Evolutionary conservation across 208 protist species (phyloP).

Genomic region (Leishmania guyanensis): DNA sequence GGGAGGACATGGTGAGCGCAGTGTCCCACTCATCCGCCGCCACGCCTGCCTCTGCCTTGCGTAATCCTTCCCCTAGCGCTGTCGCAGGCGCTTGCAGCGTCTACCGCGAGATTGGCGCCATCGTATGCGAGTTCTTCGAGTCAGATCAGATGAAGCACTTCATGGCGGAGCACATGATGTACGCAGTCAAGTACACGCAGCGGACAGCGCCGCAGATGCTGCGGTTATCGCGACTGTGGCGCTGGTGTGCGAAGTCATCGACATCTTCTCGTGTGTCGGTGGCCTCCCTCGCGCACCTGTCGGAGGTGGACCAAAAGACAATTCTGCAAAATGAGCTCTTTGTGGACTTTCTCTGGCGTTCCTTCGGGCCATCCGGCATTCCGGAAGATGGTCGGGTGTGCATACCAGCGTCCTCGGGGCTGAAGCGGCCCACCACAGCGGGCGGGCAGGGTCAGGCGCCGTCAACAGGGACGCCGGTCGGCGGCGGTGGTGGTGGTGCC

Average conservation of each 20-base stretch:
- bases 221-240: conserved; percentile 55
- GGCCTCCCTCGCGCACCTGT: conserved; percentile 18
- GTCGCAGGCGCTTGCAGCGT: conserved; percentile 14
- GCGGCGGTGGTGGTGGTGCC: not conserved
- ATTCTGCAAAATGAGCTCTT: conserved; percentile 43
- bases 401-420: conserved; percentile 34
- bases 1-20: too few relatives aligned
- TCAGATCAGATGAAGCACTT: conserved; percentile 57
- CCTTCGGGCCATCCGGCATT: conserved; percentile 46
- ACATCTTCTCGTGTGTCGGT: not conserved
- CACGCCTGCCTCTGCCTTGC: conserved; percentile 15
- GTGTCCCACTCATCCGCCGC: not conserved
- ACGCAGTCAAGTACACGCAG: conserved; percentile 66
- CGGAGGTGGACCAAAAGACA: conserved; percentile 23
- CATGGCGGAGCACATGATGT: conserved; percentile 83
- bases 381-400: conserved; percentile 50
- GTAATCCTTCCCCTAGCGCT: not conserved
- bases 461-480: not conserved
- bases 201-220: conserved; percentile 59
- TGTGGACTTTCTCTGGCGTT: conserved; percentile 59
- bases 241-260: conserved; percentile 26
- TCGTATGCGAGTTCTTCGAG: conserved; percentile 46
- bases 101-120: conserved; percentile 31
- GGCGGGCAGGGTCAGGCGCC: not conserved
- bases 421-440: not conserved